These are phyloP conservation scores for Elymus sibiricus DNA, from an alignment of 176 grass and related monocot species.

Conservation along the genomic window DNA sequence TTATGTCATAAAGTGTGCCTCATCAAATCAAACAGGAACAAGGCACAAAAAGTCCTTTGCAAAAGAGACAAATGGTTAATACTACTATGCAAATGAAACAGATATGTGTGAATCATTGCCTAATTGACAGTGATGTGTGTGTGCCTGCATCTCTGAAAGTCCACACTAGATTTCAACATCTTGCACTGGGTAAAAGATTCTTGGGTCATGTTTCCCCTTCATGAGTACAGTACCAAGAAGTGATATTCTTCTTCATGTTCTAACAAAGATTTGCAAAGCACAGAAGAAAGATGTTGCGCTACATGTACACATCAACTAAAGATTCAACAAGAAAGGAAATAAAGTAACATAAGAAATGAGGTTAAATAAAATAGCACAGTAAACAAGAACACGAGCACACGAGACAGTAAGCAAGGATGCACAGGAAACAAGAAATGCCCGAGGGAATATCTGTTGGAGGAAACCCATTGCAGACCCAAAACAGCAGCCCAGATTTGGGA, in stretches of 20 bases:
- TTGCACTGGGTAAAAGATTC: background rate
- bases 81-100: conserved; percentile 14
- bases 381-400: conserved; percentile 1
- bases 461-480: conserved; percentile 3
- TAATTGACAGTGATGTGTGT: conserved; percentile 42
- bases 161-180: conserved; percentile 10
- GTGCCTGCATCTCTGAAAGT: conserved; percentile 24
- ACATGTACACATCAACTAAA: background rate
- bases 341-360: background rate
- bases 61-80: conserved; percentile 45
- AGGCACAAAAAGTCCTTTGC: conserved; percentile 5
- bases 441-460: background rate
- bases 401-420: conserved; percentile 9
- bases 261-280: conserved; percentile 13
- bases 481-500: background rate
- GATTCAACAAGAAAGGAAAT: conserved; percentile 18
- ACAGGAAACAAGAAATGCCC: conserved; percentile 25
- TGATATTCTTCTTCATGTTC: background rate
- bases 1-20: background rate
- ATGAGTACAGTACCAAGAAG: conserved; percentile 12
- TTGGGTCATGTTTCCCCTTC: background rate
- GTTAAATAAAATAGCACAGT: background rate
- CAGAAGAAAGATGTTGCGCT: background rate
- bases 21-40: conserved; percentile 26
- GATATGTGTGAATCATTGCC: conserved; percentile 46